These are phyloP conservation scores for Lagenaria siceraria DNA, from an alignment of 306 rosid genomes.

Conservation along the genomic window DNA sequence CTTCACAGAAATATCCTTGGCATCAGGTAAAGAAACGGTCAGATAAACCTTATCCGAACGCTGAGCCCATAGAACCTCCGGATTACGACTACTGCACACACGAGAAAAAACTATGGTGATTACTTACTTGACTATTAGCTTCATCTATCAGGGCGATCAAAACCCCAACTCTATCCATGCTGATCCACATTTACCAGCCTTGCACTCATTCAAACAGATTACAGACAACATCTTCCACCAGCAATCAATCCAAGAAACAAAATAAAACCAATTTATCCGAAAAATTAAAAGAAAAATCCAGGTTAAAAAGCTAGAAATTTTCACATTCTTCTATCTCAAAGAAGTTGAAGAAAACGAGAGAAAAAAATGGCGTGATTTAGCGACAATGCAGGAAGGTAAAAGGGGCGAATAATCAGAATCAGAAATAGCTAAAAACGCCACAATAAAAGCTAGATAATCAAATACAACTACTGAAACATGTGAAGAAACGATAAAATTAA, in stretches of 20 bases:
- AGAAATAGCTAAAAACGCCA: not conserved
- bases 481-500: not conserved
- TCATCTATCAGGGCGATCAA: not conserved
- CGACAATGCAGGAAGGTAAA: not conserved
- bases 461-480: not conserved
- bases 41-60: constrained; percentile 74
- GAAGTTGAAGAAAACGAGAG: not conserved
- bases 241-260: not conserved
- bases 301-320: not conserved
- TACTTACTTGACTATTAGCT: not conserved
- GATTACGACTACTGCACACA: constrained; percentile 60
- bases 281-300: not conserved
- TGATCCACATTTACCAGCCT: not conserved
- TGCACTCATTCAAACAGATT: not conserved
- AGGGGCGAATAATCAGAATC: not conserved
- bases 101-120: not conserved
- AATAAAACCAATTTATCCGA: not conserved
- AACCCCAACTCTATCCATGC: not conserved
- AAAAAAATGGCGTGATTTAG: not conserved
- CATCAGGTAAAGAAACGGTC: constrained; percentile 75
- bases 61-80: constrained; percentile 95
- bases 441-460: not conserved
- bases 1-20: constrained; percentile 60
- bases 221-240: not conserved
- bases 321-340: not conserved